phyloP scores from a whole-genome alignment of 805 yeast genomes.

The Priceomyces fermenticarens region DNA sequence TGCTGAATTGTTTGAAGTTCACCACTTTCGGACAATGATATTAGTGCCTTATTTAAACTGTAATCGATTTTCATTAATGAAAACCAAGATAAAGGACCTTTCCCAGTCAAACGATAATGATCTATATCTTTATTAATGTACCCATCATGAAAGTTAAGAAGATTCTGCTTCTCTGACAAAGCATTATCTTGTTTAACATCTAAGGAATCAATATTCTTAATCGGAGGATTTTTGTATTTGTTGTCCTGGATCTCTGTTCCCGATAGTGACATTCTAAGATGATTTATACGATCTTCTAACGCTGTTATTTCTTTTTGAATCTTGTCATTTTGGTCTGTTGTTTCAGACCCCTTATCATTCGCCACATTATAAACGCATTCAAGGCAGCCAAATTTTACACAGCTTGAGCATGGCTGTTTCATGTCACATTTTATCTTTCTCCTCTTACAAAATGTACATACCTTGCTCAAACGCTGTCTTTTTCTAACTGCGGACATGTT shows the following conservation, averaged over 20 bases:
- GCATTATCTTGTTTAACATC: too few species aligned
- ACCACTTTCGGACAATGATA: not conserved
- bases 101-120: not conserved
- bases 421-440: constrained; percentile 27
- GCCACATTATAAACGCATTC: not conserved
- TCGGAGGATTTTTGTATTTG: too few species aligned
- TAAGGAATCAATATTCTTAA: too few species aligned
- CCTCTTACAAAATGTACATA: constrained; percentile 6
- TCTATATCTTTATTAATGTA: not conserved
- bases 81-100: not conserved
- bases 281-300: too few species aligned
- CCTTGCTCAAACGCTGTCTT: not conserved
- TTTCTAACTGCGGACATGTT: not conserved
- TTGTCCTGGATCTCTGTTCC: too few species aligned
- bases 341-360: too few species aligned
- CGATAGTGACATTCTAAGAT: too few species aligned
- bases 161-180: not conserved
- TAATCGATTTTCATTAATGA: not conserved
- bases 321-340: not conserved
- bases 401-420: constrained; percentile 23
- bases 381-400: constrained; percentile 12
- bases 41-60: not conserved
- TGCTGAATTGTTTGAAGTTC: too few species aligned
- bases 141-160: not conserved
- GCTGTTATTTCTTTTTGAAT: not conserved